Evolutionary conservation across 2,329 filamentous ascomycete species (phyloP).

Genomic region (Monosporascus ibericus): DNA sequence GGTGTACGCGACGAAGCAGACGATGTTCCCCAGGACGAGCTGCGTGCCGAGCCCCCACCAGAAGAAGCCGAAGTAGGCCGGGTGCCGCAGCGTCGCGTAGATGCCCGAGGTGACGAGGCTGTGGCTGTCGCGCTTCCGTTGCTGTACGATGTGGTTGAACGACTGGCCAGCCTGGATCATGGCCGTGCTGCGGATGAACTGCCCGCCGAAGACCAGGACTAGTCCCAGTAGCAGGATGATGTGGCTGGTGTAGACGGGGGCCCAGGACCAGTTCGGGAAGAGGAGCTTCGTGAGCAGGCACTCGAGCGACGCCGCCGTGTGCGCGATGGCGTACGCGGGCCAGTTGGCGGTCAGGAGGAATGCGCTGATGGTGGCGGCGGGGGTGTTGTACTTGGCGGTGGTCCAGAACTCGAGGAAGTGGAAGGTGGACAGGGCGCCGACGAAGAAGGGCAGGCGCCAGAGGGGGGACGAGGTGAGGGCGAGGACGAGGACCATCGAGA

Average conservation of each 20-base stretch:
- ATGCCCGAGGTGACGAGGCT: constrained; percentile 77
- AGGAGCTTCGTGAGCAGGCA: constrained; percentile 55
- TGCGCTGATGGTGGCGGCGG: constrained; percentile 62
- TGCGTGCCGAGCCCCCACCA: constrained; percentile 98
- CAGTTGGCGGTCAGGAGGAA: constrained; percentile 87
- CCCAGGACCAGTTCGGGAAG: constrained; percentile 44
- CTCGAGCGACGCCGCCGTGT: constrained; percentile 68
- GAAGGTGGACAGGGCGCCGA: constrained; percentile 66
- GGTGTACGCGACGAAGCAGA: constrained; percentile 71
- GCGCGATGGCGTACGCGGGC: constrained; percentile 75
- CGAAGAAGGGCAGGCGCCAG: constrained; percentile 63
- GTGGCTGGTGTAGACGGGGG: constrained; percentile 36
- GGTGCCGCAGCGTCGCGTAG: constrained; percentile 73
- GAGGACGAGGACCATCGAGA: constrained; percentile 27
- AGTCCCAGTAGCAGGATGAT: constrained; percentile 53
- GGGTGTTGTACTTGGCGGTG: constrained; percentile 78
- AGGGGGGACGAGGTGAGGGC: constrained; percentile 37
- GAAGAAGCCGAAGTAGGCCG: constrained; percentile 96
- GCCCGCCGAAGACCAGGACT: constrained; percentile 60
- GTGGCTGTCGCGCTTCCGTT: constrained; percentile 61
- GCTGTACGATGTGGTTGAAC: constrained; percentile 86
- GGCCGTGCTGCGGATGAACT: constrained; percentile 69
- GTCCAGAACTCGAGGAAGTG: constrained; percentile 97
- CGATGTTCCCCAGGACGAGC: constrained; percentile 74
- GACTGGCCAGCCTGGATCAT: constrained; percentile 86